Evolutionary conservation across 1,284 basidiomycete species (phyloP).

Genomic region (Caloboletus inedulis): DNA sequence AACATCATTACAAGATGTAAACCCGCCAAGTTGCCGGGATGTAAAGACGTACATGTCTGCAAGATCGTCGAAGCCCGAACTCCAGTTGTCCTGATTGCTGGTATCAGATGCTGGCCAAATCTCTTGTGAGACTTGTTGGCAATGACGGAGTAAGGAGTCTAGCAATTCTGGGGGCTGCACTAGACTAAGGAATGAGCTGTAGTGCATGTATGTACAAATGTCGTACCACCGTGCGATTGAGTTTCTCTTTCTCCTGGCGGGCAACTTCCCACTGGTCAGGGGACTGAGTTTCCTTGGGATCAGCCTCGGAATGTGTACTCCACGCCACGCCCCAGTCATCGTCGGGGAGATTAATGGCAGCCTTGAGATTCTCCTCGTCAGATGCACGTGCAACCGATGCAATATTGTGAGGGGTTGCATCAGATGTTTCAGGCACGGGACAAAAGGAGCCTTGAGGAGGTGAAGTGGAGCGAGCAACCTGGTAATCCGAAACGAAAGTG

Average conservation of each 20-base stretch:
- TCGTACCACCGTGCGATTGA: conserved; percentile 60
- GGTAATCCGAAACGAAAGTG: conserved; percentile 4
- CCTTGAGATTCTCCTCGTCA: conserved; percentile 19
- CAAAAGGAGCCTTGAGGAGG: not conserved
- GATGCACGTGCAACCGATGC: not conserved
- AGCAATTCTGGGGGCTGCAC: conserved; percentile 65
- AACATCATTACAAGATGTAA: conserved; percentile 2
- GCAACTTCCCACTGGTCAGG: conserved; percentile 71
- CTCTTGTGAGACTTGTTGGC: conserved; percentile 47
- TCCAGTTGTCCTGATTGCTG: conserved; percentile 33
- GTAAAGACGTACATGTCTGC: conserved; percentile 53
- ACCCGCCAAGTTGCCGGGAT: not conserved
- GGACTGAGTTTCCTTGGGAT: conserved; percentile 20
- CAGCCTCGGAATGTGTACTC: conserved; percentile 18
- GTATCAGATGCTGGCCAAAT: conserved; percentile 43
- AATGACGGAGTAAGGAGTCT: conserved; percentile 49
- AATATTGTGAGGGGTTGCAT: not conserved
- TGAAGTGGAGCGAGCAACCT: not conserved
- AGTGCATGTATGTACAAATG: conserved; percentile 10
- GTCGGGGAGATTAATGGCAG: conserved; percentile 25
- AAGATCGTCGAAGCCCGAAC: conserved; percentile 43
- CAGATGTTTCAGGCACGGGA: not conserved
- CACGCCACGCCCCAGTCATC: conserved; percentile 52
- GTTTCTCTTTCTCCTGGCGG: conserved; percentile 51
- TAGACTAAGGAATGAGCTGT: conserved; percentile 25